phyloP scores from a whole-genome alignment of 345 rosid genomes.

The Salix suchowensis region DNA sequence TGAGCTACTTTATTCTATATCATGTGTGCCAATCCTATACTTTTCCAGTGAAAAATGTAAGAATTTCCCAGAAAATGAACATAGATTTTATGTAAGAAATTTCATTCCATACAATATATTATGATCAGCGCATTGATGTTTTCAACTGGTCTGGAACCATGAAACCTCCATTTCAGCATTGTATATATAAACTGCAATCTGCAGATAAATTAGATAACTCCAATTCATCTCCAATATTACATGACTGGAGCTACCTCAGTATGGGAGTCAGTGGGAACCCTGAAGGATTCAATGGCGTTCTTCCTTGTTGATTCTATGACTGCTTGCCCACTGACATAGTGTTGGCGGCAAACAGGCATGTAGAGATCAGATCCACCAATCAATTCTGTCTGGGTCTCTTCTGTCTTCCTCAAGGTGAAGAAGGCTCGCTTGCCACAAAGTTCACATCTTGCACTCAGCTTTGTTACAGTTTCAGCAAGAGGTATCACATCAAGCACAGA shows the following conservation, averaged over 20 bases:
- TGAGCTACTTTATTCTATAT: too few species aligned
- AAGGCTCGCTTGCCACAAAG: slow-evolving; percentile 73
- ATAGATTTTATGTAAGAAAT: neutral
- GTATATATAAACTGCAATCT: neutral
- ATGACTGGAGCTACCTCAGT: slow-evolving; percentile 28
- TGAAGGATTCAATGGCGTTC: slow-evolving; percentile 26
- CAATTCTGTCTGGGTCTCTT: slow-evolving; percentile 57
- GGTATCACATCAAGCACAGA: slow-evolving; percentile 80
- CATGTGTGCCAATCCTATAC: too few species aligned
- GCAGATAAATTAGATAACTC: neutral
- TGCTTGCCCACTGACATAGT: slow-evolving; percentile 49
- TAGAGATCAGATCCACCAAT: slow-evolving; percentile 76
- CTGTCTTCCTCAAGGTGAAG: slow-evolving; percentile 70
- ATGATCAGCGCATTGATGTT: neutral
- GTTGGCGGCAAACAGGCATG: slow-evolving; percentile 90
- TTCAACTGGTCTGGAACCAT: neutral
- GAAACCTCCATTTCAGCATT: neutral
- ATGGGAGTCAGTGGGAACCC: slow-evolving; percentile 20
- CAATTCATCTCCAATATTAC: neutral
- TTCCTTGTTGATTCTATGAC: slow-evolving; percentile 33
- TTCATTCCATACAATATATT: neutral
- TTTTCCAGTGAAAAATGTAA: neutral
- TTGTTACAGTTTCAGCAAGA: slow-evolving; percentile 72
- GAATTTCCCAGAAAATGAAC: neutral
- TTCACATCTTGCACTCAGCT: slow-evolving; percentile 74